Evolutionary conservation across 345 rosid species (phyloP), one percentile per base, ranked within the genome.

Genomic region (Noccaea caerulescens): DNA sequence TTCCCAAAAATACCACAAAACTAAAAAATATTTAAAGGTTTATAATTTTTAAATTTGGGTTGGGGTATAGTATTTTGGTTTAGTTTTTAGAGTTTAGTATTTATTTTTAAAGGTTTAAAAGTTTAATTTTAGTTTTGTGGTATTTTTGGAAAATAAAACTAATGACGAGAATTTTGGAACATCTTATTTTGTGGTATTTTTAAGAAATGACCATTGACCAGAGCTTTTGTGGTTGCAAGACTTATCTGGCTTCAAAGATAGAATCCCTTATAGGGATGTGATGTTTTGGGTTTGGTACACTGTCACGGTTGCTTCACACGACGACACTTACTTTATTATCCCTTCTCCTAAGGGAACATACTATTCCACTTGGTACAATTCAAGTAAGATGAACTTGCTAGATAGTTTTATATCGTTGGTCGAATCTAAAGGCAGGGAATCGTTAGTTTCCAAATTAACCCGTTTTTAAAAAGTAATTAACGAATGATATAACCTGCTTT

Each of bases 231-330:
- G 73, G 52, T 54, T 54, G 55, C 41, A 53, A 49, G 42, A 50
- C 38, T 32, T 33, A 53, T 23, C 36, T 11, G 27, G 34, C 3
- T n/a, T 59, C 42, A 64, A 36, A 47, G 55, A 76, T 57, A 56
- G 68, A 76, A 79, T 66, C 75, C 75, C 61, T 71, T 11, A 52
- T 50, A 38, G 18, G 44, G 83, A 84, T 80, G 77, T 84, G 85
- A 81, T 73, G 63, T 58, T 65, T 47, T 47, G 51, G 74, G 71
- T 81, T 83, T 78, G 92, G 87, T 85, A 72, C 50, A 14, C 10
- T 38, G 92, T 87, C 92, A 64, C 68, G 79, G 80, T 87, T 84
- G 90, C 90, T 82, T 87, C 58, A 56, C 47, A 37, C 45, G 14
- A 65, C 81, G 82, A 81, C 82, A 81, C 82, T 77, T 52, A 81